Base-by-base conservation (phyloP, 108 stramenopile genomes). In the Schizochytrium sp. region DNA sequence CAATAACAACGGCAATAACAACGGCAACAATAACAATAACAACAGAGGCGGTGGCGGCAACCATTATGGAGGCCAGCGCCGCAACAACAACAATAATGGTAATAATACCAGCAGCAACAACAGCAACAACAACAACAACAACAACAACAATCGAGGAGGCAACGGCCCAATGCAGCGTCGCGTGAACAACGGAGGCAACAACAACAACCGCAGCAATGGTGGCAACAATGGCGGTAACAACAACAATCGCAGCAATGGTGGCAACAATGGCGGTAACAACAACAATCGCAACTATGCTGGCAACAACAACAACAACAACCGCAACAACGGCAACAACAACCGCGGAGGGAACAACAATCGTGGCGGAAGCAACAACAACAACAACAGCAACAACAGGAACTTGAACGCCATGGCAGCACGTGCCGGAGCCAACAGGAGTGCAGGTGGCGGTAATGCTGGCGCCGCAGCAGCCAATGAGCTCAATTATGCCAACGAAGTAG, bases 181-280 rank as follows among this genome's bases (percentile, higher is more conserved):
- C 28, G 28, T 28, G 28, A 28, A 28, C 28, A 28, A 28, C 28
- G 28, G 28, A 28, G 28, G 28, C 61, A 72, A 89, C 87, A 88
- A 87, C 87, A 88, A 87, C 90, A 88, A 57, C 87, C 44, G 46
- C 59, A 59, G 47, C 87, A 90, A 13, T 17, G 4, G 12, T 13
- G 40, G 15, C 88, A 72, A 72, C 88, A 89, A 61, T 72, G 45
- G 40, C 88, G 72, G 47, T 41, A 90, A 56, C 87, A 90, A 61
- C 87, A 88, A 44, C 87, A 90, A 44, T 61, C 88, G 53, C n/a
- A 41, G 19, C 60, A 90, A 87, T 61, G 88, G 59, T 88, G 69
- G 53, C 87, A 88, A 87, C 87, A 88, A 87, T 3, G 60, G 47
- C 87, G 88, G 59, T 87, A 90, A 87, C 90, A 90, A 88, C 90